These are phyloP conservation scores for Monosiga brevicollis DNA, from an alignment of 78 protist species.

Conservation along the genomic window DNA sequence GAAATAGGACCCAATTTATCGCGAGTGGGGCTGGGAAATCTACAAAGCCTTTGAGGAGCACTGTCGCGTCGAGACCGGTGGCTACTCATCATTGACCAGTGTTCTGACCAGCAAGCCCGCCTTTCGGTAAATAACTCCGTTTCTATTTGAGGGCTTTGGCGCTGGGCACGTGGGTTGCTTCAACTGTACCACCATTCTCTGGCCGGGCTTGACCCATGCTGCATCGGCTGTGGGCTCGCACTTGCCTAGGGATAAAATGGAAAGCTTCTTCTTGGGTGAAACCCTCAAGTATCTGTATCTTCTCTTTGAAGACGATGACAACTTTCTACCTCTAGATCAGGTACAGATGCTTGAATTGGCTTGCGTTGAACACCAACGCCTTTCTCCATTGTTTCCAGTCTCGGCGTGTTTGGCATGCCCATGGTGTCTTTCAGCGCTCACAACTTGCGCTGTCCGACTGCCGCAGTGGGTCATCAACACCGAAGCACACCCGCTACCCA, in stretches of 20 bases:
- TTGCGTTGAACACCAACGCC: too few species aligned
- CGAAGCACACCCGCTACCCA: conserved; percentile 70
- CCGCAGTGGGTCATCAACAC: conserved; percentile 82
- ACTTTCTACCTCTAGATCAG: conserved; percentile 41
- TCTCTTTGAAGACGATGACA: conserved; percentile 47
- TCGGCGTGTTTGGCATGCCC: too few species aligned
- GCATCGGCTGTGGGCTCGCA: not conserved
- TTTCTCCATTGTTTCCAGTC: too few species aligned
- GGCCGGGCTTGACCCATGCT: too few species aligned
- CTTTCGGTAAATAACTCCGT: too few species aligned
- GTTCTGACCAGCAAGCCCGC: too few species aligned
- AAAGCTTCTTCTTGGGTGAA: conserved; percentile 51
- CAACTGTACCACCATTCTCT: too few species aligned
- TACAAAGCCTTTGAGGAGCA: conserved; percentile 53
- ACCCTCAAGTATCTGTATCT: conserved; percentile 67
- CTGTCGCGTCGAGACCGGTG: conserved; percentile 1
- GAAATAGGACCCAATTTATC: conserved; percentile 47
- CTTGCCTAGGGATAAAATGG: conserved; percentile 13
- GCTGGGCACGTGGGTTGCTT: too few species aligned
- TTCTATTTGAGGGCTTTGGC: too few species aligned
- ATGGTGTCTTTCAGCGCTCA: too few species aligned
- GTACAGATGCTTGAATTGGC: too few species aligned
- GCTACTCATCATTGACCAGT: not conserved
- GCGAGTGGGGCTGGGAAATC: conserved; percentile 71
- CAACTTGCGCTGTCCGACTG: too few species aligned